These are phyloP conservation scores for Pleurotus salmoneostramineus DNA, from an alignment of 768 basidiomycete genomes.

Conservation along the genomic window DNA sequence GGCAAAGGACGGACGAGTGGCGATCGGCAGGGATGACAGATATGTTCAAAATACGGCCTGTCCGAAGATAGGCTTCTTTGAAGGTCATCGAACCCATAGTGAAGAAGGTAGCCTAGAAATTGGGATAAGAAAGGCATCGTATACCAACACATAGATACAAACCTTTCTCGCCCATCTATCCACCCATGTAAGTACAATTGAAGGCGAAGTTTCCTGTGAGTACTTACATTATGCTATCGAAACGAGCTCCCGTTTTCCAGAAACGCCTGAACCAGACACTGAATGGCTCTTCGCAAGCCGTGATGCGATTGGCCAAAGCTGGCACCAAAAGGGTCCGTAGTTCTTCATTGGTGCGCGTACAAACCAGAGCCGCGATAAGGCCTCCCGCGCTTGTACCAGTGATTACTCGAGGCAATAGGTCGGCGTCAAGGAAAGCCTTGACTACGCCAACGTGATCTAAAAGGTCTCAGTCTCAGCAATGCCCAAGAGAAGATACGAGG, in stretches of 20 bases:
- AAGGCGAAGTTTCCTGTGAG: background rate
- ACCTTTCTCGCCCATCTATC: conserved; percentile 87
- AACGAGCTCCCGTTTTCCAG: conserved; percentile 88
- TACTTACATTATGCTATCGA: conserved; percentile 67
- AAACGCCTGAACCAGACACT: conserved; percentile 68
- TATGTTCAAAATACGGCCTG: conserved; percentile 90
- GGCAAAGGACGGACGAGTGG: conserved; percentile 70
- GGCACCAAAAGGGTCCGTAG: conserved; percentile 75
- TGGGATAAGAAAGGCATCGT: background rate
- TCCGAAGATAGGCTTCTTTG: conserved; percentile 88
- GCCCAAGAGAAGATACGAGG: background rate
- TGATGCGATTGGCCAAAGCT: conserved; percentile 77
- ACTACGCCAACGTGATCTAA: conserved; percentile 88
- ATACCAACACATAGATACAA: too few relatives aligned
- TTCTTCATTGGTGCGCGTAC: conserved; percentile 88
- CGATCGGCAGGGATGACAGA: conserved; percentile 89
- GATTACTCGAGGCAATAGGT: conserved; percentile 85
- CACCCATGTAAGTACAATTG: conserved; percentile 3
- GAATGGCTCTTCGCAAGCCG: conserved; percentile 77
- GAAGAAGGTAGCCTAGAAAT: conserved; percentile 73
- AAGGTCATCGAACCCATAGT: conserved; percentile 94
- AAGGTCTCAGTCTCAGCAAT: conserved; percentile 1
- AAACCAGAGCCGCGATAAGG: conserved; percentile 69
- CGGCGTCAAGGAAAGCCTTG: conserved; percentile 86
- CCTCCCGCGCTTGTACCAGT: conserved; percentile 95